Evolutionary conservation across 371 early-diverging fungal species (phyloP).

Genomic region (Circinella umbellata): DNA sequence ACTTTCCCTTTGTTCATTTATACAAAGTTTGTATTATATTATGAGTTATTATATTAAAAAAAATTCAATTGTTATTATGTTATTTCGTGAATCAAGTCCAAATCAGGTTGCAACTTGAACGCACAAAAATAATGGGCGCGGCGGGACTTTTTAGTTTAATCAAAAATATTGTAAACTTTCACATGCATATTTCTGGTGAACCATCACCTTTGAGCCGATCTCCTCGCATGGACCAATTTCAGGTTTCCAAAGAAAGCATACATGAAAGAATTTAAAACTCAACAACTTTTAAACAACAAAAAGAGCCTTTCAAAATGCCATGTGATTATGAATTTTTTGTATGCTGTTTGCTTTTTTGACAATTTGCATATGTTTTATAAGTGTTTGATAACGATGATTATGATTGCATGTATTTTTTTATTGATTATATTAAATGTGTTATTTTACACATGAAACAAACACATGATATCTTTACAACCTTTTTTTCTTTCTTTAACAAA

Average conservation of each 20-base stretch:
- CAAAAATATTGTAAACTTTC: background rate
- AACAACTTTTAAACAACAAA: background rate
- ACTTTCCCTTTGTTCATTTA: background rate
- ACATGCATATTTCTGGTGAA: background rate
- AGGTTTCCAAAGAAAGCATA: background rate
- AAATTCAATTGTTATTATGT: no score
- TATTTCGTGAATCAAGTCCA: slow-evolving; percentile 7
- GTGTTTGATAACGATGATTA: background rate
- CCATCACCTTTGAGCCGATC: background rate
- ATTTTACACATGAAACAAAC: background rate
- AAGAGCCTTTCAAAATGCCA: background rate
- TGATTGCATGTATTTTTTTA: background rate
- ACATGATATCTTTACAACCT: background rate
- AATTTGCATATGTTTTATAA: background rate
- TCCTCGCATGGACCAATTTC: slow-evolving; percentile 10
- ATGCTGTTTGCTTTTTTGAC: background rate
- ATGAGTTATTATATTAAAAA: no score
- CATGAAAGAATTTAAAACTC: background rate
- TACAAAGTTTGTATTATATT: no score
- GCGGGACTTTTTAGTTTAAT: background rate
- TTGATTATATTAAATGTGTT: background rate
- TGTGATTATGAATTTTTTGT: background rate
- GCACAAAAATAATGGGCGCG: background rate
- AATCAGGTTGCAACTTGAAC: background rate
- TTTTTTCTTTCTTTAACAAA: no score